Evolutionary conservation across 768 basidiomycete genomes (phyloP).

Genomic region (Tylopilus intermedius): DNA sequence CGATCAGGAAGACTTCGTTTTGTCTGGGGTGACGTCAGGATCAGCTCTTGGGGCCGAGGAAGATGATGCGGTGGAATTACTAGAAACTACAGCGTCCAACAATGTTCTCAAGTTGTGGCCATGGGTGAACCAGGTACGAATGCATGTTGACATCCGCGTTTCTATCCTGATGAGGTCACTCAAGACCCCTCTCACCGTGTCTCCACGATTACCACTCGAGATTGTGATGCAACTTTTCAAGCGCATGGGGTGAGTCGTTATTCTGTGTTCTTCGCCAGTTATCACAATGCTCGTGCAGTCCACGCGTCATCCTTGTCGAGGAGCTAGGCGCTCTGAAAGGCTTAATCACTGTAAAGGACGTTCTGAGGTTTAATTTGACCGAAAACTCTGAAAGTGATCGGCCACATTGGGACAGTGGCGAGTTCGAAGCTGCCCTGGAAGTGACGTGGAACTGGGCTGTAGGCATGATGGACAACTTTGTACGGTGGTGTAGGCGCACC

Average conservation of each 20-base stretch:
- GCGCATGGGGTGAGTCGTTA: slow-evolving; percentile 80
- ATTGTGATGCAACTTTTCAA: slow-evolving; percentile 98
- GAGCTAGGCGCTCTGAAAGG: slow-evolving; percentile 78
- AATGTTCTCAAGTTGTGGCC: slow-evolving; percentile 70
- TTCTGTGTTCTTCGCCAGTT: neutral
- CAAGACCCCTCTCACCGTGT: slow-evolving; percentile 91
- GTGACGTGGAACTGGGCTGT: slow-evolving; percentile 55
- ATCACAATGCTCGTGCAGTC: slow-evolving; percentile 42
- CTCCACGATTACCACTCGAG: slow-evolving; percentile 87
- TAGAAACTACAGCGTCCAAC: slow-evolving; percentile 54
- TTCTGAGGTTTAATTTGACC: slow-evolving; percentile 75
- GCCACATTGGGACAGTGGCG: slow-evolving; percentile 55
- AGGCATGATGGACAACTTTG: slow-evolving; percentile 31
- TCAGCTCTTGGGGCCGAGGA: slow-evolving; percentile 60
- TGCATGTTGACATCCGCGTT: neutral
- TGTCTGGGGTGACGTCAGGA: slow-evolving; percentile 40
- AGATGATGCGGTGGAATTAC: slow-evolving; percentile 59
- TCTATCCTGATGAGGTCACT: slow-evolving; percentile 1
- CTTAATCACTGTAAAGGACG: slow-evolving; percentile 93
- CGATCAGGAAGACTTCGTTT: slow-evolving; percentile 48
- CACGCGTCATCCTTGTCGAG: slow-evolving; percentile 93
- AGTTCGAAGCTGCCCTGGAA: slow-evolving; percentile 60
- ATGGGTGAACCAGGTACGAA: slow-evolving; percentile 87
- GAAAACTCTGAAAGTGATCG: slow-evolving; percentile 48
- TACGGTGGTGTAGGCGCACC: slow-evolving; percentile 24